Evolutionary conservation across 2,329 filamentous ascomycete species (phyloP).

Genomic region (Dothideomycetes sp.): DNA sequence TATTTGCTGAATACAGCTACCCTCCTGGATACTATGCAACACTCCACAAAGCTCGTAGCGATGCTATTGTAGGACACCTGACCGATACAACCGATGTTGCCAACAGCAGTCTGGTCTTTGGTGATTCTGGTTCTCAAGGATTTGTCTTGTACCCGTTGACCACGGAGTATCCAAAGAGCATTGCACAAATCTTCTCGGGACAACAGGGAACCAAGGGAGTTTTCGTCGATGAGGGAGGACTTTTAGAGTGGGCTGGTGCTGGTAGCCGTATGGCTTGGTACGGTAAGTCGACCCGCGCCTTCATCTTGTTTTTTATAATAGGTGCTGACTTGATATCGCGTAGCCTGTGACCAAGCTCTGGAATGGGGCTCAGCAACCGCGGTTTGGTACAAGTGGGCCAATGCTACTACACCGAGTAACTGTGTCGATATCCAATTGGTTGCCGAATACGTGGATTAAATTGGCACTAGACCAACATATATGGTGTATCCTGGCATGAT

Average conservation of each 20-base stretch:
- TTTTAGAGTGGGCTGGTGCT: constrained; percentile 14
- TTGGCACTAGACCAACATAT: too few relatives aligned
- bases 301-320: not conserved
- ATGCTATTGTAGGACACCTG: constrained; percentile 14
- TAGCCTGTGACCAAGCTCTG: constrained; percentile 13
- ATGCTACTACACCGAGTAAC: constrained; percentile 9
- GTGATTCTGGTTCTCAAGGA: constrained; percentile 6
- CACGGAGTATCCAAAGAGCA: constrained; percentile 8
- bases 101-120: constrained; percentile 13
- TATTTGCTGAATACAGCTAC: constrained; percentile 15
- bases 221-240: constrained; percentile 14
- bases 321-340: not conserved
- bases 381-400: constrained; percentile 14
- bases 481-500: too few relatives aligned
- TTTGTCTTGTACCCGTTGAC: constrained; percentile 13
- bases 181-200: constrained; percentile 15
- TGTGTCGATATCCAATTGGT: constrained; percentile 10
- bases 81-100: constrained; percentile 13
- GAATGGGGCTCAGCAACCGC: constrained; percentile 14
- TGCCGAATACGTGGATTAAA: constrained; percentile 5
- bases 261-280: constrained; percentile 15
- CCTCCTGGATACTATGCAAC: constrained; percentile 14
- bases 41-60: constrained; percentile 6
- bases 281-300: constrained; percentile 11
- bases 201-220: constrained; percentile 15